Percentiles rank a stretch among this genome's conserved stretches.
These are phyloP conservation scores for Trichoderma arundinaceum DNA, from an alignment of 2,329 filamentous ascomycete genomes.

Conservation along the genomic window DNA sequence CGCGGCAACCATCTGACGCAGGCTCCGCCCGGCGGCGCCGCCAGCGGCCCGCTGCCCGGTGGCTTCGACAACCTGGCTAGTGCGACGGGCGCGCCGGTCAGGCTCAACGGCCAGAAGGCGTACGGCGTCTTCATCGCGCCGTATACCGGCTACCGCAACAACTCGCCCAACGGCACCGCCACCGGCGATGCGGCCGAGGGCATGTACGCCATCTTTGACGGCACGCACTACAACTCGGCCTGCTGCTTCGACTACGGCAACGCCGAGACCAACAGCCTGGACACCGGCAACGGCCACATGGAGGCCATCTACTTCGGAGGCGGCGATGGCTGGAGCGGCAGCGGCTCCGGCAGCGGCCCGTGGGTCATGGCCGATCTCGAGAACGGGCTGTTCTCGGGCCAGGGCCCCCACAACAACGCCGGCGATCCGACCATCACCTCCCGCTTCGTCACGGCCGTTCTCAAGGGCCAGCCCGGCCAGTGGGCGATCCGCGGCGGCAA, in stretches of 20 bases:
- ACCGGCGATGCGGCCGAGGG: conserved; percentile 2
- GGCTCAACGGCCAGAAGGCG: conserved; percentile 18
- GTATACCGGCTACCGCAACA: conserved; percentile 20
- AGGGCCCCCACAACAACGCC: conserved; percentile 2
- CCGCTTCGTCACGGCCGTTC: conserved; percentile 7
- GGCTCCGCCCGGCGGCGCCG: conserved; percentile 8
- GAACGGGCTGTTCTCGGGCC: conserved; percentile 12
- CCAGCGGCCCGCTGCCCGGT: not conserved
- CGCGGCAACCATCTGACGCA: conserved; percentile 18
- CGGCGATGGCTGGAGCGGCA: not conserved
- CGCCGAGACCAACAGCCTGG: conserved; percentile 7
- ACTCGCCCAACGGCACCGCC: not conserved
- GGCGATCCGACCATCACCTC: conserved; percentile 1
- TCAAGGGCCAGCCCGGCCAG: conserved; percentile 12
- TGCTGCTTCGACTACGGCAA: conserved; percentile 27
- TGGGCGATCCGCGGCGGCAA: conserved; percentile 16
- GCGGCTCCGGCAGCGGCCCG: conserved; percentile 5
- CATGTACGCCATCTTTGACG: conserved; percentile 13
- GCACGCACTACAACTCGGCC: conserved; percentile 5
- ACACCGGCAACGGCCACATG: conserved; percentile 26
- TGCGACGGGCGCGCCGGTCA: conserved; percentile 14
- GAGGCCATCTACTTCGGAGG: conserved; percentile 24
- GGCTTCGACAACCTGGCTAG: conserved; percentile 9
- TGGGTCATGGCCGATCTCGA: conserved; percentile 24
- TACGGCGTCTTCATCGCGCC: conserved; percentile 26